Evolutionary conservation across 2,329 filamentous ascomycete species (phyloP), one percentile per base, ranked within the genome.

Genomic region (Pyrenochaeta sp.): DNA sequence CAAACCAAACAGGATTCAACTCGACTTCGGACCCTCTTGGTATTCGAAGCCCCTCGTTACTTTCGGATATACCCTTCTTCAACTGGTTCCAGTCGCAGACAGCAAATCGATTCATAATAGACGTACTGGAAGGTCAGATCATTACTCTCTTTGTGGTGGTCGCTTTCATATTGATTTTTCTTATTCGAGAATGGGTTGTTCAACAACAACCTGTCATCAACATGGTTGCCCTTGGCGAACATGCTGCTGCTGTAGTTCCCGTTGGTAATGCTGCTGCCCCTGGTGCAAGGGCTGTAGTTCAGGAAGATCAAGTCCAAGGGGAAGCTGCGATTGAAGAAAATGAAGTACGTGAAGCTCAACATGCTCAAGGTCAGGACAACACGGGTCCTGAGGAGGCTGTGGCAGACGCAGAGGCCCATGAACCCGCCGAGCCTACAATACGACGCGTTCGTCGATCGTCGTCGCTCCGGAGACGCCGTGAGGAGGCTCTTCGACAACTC

Each of bases 111-210:
- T 85, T 90, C 50, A 79, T 97, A 15, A 88, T 98, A 51, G 90
- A 93, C 66, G 87, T 94, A 0, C 81, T 97, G 3, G 95, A 99
- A 79, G 95, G 95, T 3, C 93, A 97, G 73, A 86, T 98, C 47
- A 97, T 99, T 66, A 99, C 94, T 0, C 81, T 97, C 5, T 81
- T 96, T 10, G 92, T 98, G 50, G 94, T 99, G 7, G 85, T 97
- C 44, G 93, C 90, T 56, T 99, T 98, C 77, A 97, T 99, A 58
- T 81, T 99, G n/a, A 89, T 99, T 42, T 99, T 99, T 67, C 80
- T 99, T 3, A 97, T 99, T 46, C 84, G 96, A 46, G 95, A 99
- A 79, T 99, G 97, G 85, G 95, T 99, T 50, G 93, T 99, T 9
- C 95, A 99, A 75, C 95, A 99, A 75, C 95, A 99, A 73, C 95